Base-by-base conservation (phyloP, 805 yeast genomes). In the Candida boleticola region DNA sequence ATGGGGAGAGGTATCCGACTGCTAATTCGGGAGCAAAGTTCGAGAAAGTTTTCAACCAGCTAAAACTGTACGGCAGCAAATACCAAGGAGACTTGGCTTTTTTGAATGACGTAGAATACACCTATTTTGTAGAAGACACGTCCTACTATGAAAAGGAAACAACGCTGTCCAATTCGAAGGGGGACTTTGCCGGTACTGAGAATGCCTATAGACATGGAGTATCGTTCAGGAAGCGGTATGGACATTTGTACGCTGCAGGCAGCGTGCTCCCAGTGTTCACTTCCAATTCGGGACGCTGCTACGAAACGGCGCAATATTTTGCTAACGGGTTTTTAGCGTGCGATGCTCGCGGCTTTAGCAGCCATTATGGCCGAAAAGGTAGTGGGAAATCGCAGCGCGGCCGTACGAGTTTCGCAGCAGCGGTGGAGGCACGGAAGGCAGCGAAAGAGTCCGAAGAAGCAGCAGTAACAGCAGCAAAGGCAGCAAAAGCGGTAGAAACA, bases 1-100 rank as follows among this genome's bases (percentile, higher is more conserved):
- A 88, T 55, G 95, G 92, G 17, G 93, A 86, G 59, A 69, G 95
- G 49, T 85, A 71, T 54, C 69, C 74, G 5, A 55, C 69, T 14
- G 52, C 49, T 23, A 46, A 55, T 23, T 52, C 46, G 20, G 72
- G 72, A 7, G 51, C 48, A 32, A 20, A 33, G 6, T 56, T 57
- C 30, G 65, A 66, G 45, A 51, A 53, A 7, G 46, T 65, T 19
- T 48, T 50, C 50, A 33, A 47, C 10, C 60, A 61, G 43, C 53
- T 68, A 39, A 50, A 54, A 36, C 33, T 39, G 22, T 58, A 60
- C 52, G 87, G 16, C 7, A 49, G 55, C 4, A 49, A 62, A 0
- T 65, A 66, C 48, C 59, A 58, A 25, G 84, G 83, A 43, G 55
- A 16, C 16, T 31, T 31, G 16, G 13, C 9, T 5, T 31, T 31